Evolutionary conservation across 2,329 filamentous ascomycete species (phyloP), one percentile per base, ranked within the genome.

Genomic region (Bipolaris gigantea): DNA sequence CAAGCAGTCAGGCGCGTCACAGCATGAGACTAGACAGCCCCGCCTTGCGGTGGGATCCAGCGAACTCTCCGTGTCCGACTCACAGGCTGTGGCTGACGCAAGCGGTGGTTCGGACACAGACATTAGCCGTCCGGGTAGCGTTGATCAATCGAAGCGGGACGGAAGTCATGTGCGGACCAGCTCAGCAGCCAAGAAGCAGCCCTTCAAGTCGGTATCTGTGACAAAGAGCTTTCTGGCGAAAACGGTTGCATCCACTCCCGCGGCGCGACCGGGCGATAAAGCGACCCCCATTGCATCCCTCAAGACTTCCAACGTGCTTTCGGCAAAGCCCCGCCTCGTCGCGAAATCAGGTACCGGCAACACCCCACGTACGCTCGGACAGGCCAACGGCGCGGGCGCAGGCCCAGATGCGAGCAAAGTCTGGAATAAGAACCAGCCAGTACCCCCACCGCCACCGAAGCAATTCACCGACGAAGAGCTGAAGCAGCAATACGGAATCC

Each of bases 391-490:
- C 59, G 67, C 81, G 32, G 80, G 81, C 16, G 70, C 82, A 56
- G 85, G 85, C 23, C 88, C 89, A 13, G 89, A 92, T 72, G 81
- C 84, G 27, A 89, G 79, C 73, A 88, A 83, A 48, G 89, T 95
- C 36, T 95, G 90, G 90, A 95, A 94, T 77, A 92, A 92, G 76
- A 95, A 94, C 72, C 83, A 87, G 79, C 89, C 89, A 88, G 83
- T 80, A 6, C 82, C 86, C 48, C 81, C 83, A 6, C 85, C 88
- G 6, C 89, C 91, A 56, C 86, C 88, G 4, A 91, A 90, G 72
- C 90, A 92, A 50, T 86, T 92, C 55, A 93, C 90, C 4, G 90
- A 95, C 65, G 90, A 95, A 71, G 90, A 95, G 70, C 80, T 95
- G 30, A 84, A 85, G 67, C 89, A 91, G 72, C 89, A 91, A 71